Evolutionary conservation across 768 basidiomycete genomes (phyloP), one percentile per base, ranked within the genome.

Genomic region (Termitomyces titanicus): DNA sequence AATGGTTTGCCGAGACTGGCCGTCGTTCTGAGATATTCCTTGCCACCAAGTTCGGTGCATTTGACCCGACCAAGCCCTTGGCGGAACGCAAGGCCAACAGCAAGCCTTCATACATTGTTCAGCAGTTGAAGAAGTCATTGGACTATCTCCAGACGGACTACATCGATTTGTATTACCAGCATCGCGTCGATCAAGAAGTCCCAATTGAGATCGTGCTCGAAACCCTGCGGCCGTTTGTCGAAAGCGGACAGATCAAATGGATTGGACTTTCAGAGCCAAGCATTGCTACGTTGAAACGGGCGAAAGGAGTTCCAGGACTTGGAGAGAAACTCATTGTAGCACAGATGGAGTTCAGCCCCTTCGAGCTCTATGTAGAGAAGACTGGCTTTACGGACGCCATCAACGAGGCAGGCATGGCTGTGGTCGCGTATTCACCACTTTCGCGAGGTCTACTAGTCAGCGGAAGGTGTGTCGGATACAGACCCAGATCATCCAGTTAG

Each of bases 11-110:
- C 54, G 68, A 68, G 8, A 80, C 77, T 5, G 81, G 80, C 5
- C 80, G 79, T 47, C 70, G 80, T n/a, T 58, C 70, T 18, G 70
- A 80, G 39, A 81, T 84, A 25, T 87, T 85, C 68, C 57, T 58
- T 5, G 57, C 57, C 2, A 46, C 53, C 8, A 57, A 49, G 17
- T 61, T 51, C 7, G 46, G 46, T 15, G 37, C 25, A 1, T 13
- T 15, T 3, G 66, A 59, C 12, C 33, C 24, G 15, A n/a, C n/a
- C n/a, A 13, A n/a, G 3, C 17, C 20, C n/a, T 20, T 12, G 11
- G 44, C 20, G 6, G 5, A 20, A 18, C 12, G 2, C 7, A 51
- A 53, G 15, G 29, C 50, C 2, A 42, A 49, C 37, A 57, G 58
- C 45, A 45, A 56, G 17, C 57, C 58, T 5, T 34, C 54, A 8